These are phyloP conservation scores for Leucogyrophana mollusca DNA, from an alignment of 768 basidiomycete genomes.

Conservation along the genomic window DNA sequence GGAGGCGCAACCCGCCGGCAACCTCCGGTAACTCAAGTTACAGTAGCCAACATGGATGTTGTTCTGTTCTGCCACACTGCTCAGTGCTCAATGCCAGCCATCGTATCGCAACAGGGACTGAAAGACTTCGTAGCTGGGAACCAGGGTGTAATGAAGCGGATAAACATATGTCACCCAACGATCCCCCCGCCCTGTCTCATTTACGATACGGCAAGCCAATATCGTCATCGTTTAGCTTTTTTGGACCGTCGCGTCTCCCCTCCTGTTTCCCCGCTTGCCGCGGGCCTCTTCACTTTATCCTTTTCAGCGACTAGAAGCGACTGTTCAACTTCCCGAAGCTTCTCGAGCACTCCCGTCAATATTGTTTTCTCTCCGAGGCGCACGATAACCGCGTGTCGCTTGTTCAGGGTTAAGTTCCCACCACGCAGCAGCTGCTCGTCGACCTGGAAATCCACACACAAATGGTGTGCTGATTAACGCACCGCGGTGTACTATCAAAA, in stretches of 20 bases:
- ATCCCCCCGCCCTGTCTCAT: not conserved
- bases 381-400: slow-evolving; percentile 65
- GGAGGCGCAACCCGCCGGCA: too few species aligned
- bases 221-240: not conserved
- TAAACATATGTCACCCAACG: not conserved
- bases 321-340: too few species aligned
- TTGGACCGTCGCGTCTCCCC: not conserved
- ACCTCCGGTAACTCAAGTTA: too few species aligned
- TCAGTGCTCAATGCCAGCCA: not conserved
- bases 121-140: not conserved
- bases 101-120: not conserved
- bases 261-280: not conserved
- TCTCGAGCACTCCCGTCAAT: slow-evolving; percentile 32
- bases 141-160: too few species aligned
- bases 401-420: slow-evolving; percentile 39
- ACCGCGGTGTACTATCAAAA: not conserved
- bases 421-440: slow-evolving; percentile 42
- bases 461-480: not conserved
- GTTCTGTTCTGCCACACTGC: not conserved
- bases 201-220: not conserved
- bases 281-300: not conserved
- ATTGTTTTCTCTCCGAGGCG: slow-evolving; percentile 81
- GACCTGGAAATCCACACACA: slow-evolving; percentile 38
- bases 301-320: not conserved
- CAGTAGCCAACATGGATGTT: not conserved